Evolutionary conservation across 2,329 filamentous ascomycete species (phyloP), one percentile per base, ranked within the genome.

Genomic region (Aureobasidium sp.): DNA sequence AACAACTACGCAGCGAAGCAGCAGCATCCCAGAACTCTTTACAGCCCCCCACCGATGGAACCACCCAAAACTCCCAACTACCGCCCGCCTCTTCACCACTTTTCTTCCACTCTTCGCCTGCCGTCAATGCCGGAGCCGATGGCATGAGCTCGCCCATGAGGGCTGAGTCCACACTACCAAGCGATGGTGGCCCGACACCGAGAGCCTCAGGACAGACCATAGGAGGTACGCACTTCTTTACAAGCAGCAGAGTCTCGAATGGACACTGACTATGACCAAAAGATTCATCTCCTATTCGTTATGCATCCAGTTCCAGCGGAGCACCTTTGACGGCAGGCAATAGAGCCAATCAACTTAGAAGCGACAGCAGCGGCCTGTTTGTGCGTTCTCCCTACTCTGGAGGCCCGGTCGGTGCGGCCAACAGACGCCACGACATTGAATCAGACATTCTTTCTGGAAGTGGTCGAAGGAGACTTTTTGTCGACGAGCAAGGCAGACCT

Each of bases 211-310:
- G 76, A 29, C 78, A 78, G 52, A 77, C 79, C 45, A 77, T 85
- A 66, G 85, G 86, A 78, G 88, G 88, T 90, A 74, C 73, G 79
- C 62, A 32, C 27, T 4, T 8, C 32, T 63, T 62, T 41, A 65
- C 37, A 30, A 1, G 3, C 3, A 9, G 55, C 5, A 59, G 1
- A n/a, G 39, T 44, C 21, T 21, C n/a, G 42, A 15, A 39, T 3
- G 32, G 9, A 27, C 5, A 42, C 65, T 74, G 59, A 70, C 30
- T 58, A 64, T 27, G 25, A 59, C 9, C 21, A 55, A 2, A 67
- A 96, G 93, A 92, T 70, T 97, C 93, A 0, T 97, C 93, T 1
- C 93, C 93, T 1, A 90, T 97, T 67, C 86, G 87, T 73, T 97
- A 97, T 72, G 90, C 90, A 62, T 86, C 91, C 39, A 96, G 91